Evolutionary conservation across 2,329 filamentous ascomycete genomes (phyloP).

Genomic region (Colletotrichum sojae): DNA sequence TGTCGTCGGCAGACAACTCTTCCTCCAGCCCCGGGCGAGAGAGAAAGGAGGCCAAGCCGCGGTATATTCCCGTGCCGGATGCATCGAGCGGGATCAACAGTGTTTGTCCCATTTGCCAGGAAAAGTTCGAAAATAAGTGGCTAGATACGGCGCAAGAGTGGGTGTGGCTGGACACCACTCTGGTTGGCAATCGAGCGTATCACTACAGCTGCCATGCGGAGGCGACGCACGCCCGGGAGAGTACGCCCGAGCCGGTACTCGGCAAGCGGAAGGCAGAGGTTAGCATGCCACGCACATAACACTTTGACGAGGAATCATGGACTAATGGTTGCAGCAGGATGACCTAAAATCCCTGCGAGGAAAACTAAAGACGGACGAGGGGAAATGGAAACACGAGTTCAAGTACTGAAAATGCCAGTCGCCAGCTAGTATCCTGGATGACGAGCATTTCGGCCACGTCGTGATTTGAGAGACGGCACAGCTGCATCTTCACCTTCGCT

Average conservation of each 20-base stretch:
- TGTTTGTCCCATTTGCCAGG: constrained; percentile 93
- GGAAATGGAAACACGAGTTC: constrained; percentile 35
- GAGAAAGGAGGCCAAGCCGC: constrained; percentile 59
- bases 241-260: constrained; percentile 75
- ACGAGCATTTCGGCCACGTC: neutral
- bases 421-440: neutral
- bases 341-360: constrained; percentile 48
- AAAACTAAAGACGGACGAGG: constrained; percentile 48
- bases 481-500: neutral
- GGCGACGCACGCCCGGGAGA: constrained; percentile 76
- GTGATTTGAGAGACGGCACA: neutral
- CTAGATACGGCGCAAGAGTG: constrained; percentile 94
- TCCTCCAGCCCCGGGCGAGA: constrained; percentile 47
- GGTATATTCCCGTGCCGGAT: constrained; percentile 88
- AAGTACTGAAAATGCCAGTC: constrained; percentile 15
- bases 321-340: constrained; percentile 50
- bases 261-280: constrained; percentile 84
- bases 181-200: constrained; percentile 84
- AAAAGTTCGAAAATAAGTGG: constrained; percentile 94
- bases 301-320: neutral
- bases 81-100: constrained; percentile 81
- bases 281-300: constrained; percentile 45
- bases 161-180: constrained; percentile 93
- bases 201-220: constrained; percentile 93
- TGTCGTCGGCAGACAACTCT: constrained; percentile 22